These are phyloP conservation scores for Priceomyces melissophilus DNA, from an alignment of 805 yeast genomes.

Conservation along the genomic window DNA sequence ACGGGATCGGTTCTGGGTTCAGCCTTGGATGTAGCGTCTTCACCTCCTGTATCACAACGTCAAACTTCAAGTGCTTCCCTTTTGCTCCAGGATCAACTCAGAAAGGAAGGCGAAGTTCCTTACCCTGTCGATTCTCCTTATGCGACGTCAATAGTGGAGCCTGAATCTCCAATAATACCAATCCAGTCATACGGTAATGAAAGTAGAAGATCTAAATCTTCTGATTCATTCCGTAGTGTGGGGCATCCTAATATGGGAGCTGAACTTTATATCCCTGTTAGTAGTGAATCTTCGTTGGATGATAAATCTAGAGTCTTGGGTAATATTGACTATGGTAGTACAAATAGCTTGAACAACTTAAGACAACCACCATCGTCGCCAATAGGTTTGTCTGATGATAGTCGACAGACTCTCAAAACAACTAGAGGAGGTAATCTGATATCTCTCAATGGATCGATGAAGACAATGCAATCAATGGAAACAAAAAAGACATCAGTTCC, in stretches of 20 bases:
- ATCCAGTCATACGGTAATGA: too few relatives aligned
- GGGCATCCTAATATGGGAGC: too few relatives aligned
- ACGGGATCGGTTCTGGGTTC: neutral
- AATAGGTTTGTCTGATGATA: conserved; percentile 9
- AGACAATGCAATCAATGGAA: conserved; percentile 3
- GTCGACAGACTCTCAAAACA: neutral
- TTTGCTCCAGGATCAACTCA: neutral
- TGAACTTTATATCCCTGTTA: too few relatives aligned
- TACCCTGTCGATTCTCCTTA: neutral
- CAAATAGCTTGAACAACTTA: neutral
- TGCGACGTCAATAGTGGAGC: neutral
- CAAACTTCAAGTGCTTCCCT: neutral
- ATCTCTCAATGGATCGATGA: neutral
- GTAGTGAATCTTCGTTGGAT: too few relatives aligned
- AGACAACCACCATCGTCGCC: conserved; percentile 2
- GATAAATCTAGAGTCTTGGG: too few relatives aligned
- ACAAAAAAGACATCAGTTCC: conserved; percentile 1
- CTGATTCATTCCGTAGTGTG: too few relatives aligned
- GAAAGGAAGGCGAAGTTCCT: neutral
- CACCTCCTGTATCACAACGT: too few relatives aligned
- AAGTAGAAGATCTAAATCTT: too few relatives aligned
- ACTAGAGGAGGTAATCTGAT: neutral
- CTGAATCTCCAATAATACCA: neutral
- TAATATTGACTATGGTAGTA: neutral
- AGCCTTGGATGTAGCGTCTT: too few relatives aligned